phyloP scores from a whole-genome alignment of 1,284 basidiomycete genomes.

The Cutaneotrichosporon cutaneum region DNA sequence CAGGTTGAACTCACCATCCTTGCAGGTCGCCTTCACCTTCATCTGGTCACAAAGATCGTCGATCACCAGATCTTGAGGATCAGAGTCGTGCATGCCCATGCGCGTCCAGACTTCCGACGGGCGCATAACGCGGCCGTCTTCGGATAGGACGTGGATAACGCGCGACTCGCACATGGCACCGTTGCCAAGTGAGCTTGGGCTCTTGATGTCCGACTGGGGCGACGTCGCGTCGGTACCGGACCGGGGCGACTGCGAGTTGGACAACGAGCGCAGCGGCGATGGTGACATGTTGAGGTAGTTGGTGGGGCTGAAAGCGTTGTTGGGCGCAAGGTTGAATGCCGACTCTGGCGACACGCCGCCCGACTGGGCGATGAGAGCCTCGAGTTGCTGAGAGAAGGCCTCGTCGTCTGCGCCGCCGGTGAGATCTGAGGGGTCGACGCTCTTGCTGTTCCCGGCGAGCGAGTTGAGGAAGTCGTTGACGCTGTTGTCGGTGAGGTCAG shows the following conservation, averaged over 20 bases:
- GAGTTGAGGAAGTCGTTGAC: constrained; percentile 47
- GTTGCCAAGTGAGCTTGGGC: constrained; percentile 10
- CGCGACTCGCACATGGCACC: constrained; percentile 14
- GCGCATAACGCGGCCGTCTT: constrained; percentile 43
- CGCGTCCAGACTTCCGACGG: constrained; percentile 47
- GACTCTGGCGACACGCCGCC: constrained; percentile 29
- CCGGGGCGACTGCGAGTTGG: constrained; percentile 33
- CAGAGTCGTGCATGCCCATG: constrained; percentile 35
- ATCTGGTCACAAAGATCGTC: constrained; percentile 53
- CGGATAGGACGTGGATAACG: constrained; percentile 40
- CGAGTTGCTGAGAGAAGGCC: constrained; percentile 39
- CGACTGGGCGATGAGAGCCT: constrained; percentile 32
- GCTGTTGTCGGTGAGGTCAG: constrained; percentile 34
- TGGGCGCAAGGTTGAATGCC: constrained; percentile 26
- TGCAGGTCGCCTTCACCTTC: constrained; percentile 47
- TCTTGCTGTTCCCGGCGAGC: constrained; percentile 26
- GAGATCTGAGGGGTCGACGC: constrained; percentile 13
- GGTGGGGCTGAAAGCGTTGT: constrained; percentile 40
- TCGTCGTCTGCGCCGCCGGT: constrained; percentile 32
- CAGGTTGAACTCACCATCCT: constrained; percentile 55
- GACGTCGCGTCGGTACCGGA: constrained; percentile 25
- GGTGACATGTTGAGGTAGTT: constrained; percentile 52
- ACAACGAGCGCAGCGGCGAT: constrained; percentile 35
- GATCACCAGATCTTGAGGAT: constrained; percentile 45
- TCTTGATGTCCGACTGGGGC: constrained; percentile 26